Evolutionary conservation across 371 early-diverging fungal genomes (phyloP).

Genomic region (Mucor velutinosus): DNA sequence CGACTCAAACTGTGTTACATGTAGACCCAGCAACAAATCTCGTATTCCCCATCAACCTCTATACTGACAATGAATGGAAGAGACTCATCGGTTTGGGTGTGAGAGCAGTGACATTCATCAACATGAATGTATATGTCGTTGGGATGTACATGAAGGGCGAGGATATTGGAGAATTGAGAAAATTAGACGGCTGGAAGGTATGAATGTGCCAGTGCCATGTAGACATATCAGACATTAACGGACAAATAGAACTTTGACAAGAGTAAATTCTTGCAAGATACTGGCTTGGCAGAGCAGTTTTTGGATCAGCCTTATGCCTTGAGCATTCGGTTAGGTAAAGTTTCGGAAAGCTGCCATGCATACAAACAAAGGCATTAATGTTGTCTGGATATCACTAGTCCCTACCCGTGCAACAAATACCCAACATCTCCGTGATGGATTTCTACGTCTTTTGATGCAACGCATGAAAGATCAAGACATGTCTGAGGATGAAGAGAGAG

Average conservation of each 20-base stretch:
- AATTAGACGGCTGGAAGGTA: conserved; percentile 43
- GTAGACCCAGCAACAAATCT: conserved; percentile 42
- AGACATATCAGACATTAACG: not conserved
- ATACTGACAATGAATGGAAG: conserved; percentile 39
- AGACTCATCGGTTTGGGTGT: conserved; percentile 68
- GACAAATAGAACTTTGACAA: conserved; percentile 17
- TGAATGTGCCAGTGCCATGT: not conserved
- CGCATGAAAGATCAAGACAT: conserved; percentile 48
- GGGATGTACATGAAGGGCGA: conserved; percentile 61
- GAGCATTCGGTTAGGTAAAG: conserved; percentile 47
- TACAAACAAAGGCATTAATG: not conserved
- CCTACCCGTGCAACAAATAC: conserved; percentile 67
- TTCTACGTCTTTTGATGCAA: conserved; percentile 58
- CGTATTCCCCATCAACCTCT: conserved; percentile 38
- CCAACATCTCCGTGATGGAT: conserved; percentile 75
- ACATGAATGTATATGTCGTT: conserved; percentile 67
- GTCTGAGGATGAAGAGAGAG: conserved; percentile 48
- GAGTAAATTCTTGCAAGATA: conserved; percentile 3
- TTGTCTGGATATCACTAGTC: conserved; percentile 14
- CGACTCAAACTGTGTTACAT: not conserved
- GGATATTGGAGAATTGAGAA: conserved; percentile 39
- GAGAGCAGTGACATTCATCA: conserved; percentile 70
- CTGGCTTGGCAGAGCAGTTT: conserved; percentile 26
- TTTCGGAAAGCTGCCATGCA: not conserved
- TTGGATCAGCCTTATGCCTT: conserved; percentile 49